phyloP scores from a whole-genome alignment of 1,139 yeast genomes.

The Diutina sp. region DNA sequence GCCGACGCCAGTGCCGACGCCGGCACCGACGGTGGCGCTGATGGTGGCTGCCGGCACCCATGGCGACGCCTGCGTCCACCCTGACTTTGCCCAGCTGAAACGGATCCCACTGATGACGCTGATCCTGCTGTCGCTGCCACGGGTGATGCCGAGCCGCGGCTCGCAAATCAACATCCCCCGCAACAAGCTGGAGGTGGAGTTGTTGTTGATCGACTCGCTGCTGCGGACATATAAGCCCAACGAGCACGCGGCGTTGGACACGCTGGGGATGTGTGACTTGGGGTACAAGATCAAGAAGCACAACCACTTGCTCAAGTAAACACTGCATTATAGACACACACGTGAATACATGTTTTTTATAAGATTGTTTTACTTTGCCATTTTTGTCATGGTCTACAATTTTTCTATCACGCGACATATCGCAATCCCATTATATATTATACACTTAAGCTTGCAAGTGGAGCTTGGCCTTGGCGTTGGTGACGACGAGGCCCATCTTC shows the following conservation, averaged over 20 bases:
- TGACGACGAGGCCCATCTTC: constrained; percentile 96
- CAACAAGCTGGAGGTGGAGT: constrained; percentile 1
- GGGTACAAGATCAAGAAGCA: constrained; percentile 33
- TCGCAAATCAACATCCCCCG: not conserved
- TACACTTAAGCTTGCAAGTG: constrained; percentile 76
- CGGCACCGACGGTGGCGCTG: not conserved
- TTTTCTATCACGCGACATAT: not conserved
- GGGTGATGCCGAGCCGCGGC: not conserved
- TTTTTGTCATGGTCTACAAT: not conserved
- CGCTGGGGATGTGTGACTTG: constrained; percentile 26
- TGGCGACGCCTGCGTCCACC: not conserved
- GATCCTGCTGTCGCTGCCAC: not conserved
- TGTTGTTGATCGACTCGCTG: not conserved
- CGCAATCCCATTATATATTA: constrained; percentile 2
- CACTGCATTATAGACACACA: constrained; percentile 5
- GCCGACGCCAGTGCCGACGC: not conserved
- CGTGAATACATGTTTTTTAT: not conserved
- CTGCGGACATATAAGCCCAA: not conserved
- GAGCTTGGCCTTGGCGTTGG: constrained; percentile 99
- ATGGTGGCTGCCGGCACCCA: not conserved
- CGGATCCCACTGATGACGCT: not conserved
- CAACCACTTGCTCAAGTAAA: constrained; percentile 28
- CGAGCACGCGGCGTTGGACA: constrained; percentile 12
- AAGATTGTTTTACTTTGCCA: not conserved
- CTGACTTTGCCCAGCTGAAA: not conserved